These are phyloP conservation scores for Lachnellula willkommii DNA, from an alignment of 2,329 filamentous ascomycete species.

Conservation along the genomic window DNA sequence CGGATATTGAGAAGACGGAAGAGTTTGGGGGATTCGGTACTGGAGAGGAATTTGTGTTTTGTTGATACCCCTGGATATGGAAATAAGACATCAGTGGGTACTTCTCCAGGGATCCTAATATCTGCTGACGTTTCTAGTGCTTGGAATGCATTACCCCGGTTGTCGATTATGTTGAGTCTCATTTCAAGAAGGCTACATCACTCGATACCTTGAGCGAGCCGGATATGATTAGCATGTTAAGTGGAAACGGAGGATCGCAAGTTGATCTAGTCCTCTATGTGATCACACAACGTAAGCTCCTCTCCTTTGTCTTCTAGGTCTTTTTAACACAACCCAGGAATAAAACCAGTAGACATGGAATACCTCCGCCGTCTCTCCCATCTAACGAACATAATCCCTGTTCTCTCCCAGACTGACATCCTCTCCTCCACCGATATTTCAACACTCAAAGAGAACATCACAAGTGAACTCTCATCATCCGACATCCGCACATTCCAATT, in stretches of 20 bases:
- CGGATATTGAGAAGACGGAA: conserved; percentile 56
- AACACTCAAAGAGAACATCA: conserved; percentile 54
- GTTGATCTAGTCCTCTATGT: conserved; percentile 85
- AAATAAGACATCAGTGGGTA: conserved; percentile 46
- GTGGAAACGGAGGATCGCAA: conserved; percentile 74
- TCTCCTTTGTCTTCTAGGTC: neutral
- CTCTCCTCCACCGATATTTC: conserved; percentile 53
- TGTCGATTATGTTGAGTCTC: conserved; percentile 67
- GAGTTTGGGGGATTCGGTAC: conserved; percentile 67
- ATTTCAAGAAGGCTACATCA: conserved; percentile 58
- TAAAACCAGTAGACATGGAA: conserved; percentile 61
- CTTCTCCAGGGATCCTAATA: conserved; percentile 15
- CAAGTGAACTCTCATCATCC: conserved; percentile 49
- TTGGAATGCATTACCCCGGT: conserved; percentile 56
- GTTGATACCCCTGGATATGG: conserved; percentile 73
- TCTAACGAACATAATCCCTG: conserved; percentile 78
- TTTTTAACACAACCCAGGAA: conserved; percentile 38
- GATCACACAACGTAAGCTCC: conserved; percentile 59
- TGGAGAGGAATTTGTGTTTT: conserved; percentile 92
- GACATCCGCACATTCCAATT: conserved; percentile 65
- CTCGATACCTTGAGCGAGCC: conserved; percentile 60
- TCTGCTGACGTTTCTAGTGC: conserved; percentile 35
- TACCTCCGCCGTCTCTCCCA: conserved; percentile 64
- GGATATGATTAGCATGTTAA: conserved; percentile 72
- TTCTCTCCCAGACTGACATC: conserved; percentile 73